These are phyloP conservation scores for Podila clonocystis DNA, from an alignment of 192 early-diverging fungal species.

Conservation along the genomic window DNA sequence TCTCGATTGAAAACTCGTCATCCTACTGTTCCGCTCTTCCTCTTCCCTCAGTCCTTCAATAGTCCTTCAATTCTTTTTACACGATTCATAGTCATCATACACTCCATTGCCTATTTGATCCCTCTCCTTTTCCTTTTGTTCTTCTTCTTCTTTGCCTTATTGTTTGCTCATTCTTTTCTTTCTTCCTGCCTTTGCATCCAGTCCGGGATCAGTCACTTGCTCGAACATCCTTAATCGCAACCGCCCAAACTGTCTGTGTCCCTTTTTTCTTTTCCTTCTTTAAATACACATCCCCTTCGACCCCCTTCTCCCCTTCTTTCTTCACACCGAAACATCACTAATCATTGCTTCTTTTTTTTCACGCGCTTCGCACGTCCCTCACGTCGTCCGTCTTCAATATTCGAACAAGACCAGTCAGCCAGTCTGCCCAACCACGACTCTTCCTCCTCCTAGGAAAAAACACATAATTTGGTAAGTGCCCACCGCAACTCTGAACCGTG, in stretches of 20 bases:
- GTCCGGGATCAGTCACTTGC: not conserved
- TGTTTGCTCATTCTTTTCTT: no score
- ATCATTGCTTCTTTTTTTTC: not conserved
- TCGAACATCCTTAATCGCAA: not conserved
- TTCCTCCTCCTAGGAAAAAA: no score
- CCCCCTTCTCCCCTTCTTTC: not conserved
- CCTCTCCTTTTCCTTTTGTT: not conserved
- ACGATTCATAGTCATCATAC: not conserved
- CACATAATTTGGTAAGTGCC: no score
- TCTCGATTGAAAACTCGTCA: no score
- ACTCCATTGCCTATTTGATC: not conserved
- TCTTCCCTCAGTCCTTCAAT: not conserved
- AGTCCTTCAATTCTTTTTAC: not conserved
- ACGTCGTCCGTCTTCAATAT: not conserved
- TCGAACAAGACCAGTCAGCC: not conserved
- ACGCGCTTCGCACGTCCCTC: not conserved
- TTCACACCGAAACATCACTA: not conserved
- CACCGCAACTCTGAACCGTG: no score
- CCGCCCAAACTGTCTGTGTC: not conserved
- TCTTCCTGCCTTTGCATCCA: not conserved
- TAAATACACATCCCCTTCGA: not conserved
- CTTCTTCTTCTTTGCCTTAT: not conserved
- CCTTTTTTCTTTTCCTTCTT: not conserved
- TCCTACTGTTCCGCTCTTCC: not conserved
- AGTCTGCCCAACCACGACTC: no score